Percentiles rank a stretch among this genome's conserved stretches.
phyloP scores from a whole-genome alignment of 352 stramenopile genomes.

The Globisporangium alternatum region DNA sequence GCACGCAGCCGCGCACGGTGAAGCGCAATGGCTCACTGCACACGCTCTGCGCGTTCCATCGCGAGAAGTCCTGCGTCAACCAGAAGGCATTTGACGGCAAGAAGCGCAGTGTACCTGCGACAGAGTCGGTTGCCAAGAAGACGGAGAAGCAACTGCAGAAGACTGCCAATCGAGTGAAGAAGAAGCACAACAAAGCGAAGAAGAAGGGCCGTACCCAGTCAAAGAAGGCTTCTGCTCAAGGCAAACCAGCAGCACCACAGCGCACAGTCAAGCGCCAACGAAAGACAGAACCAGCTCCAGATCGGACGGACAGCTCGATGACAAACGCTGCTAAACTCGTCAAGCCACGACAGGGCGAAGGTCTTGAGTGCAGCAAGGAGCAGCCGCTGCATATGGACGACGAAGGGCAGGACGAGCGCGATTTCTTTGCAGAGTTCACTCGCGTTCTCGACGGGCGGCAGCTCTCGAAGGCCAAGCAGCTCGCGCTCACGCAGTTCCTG shows the following conservation, averaged over 20 bases:
- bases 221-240: not conserved
- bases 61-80: not conserved
- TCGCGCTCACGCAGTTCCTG: not conserved
- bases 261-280: not conserved
- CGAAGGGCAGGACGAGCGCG: not conserved
- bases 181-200: not conserved
- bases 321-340: not conserved
- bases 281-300: not conserved
- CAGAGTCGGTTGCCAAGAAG: not conserved
- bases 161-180: not conserved
- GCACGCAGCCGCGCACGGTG: not conserved
- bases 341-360: not conserved
- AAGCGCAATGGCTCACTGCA: constrained; percentile 6
- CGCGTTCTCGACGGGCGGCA: not conserved
- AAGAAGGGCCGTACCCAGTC: not conserved
- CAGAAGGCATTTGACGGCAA: constrained; percentile 7
- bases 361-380: not conserved
- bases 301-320: not conserved
- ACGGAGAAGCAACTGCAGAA: not conserved
- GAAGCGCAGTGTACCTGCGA: not conserved
- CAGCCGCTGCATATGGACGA: not conserved
- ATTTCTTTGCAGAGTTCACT: not conserved
- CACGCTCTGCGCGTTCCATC: constrained; percentile 1
- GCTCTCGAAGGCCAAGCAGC: not conserved
- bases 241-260: not conserved